Conservation (phyloP, 1,284 basidiomycete species). For the Cutaneotrichosporon sp. region DNA sequence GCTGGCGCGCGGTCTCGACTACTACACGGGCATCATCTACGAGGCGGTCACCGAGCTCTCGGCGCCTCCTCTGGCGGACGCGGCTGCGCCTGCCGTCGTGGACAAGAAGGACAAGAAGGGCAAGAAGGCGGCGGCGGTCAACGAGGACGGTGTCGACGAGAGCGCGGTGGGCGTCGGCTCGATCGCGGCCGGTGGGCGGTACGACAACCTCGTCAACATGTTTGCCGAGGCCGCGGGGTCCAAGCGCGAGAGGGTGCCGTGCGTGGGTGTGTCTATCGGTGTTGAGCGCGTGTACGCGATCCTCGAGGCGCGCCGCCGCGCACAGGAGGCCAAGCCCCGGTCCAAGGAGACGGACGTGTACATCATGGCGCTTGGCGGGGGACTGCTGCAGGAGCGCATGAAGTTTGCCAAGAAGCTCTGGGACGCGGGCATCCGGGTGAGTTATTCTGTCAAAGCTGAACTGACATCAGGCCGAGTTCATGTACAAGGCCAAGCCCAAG, state of each 20-base stretch:
- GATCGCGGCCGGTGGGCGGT: conserved; percentile 94
- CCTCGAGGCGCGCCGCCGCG: conserved; percentile 80
- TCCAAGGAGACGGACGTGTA: conserved; percentile 94
- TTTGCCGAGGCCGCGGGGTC: conserved; percentile 78
- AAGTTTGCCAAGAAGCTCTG: conserved; percentile 78
- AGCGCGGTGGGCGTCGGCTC: conserved; percentile 92
- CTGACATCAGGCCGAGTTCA: conserved; percentile 74
- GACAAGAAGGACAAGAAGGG: conserved; percentile 55
- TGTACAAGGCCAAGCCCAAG: conserved; percentile 92
- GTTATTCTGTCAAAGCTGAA: conserved; percentile 18
- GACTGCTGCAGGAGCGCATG: conserved; percentile 80
- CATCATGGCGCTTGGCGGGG: conserved; percentile 87
- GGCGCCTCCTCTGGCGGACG: conserved; percentile 75
- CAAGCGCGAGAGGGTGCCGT: conserved; percentile 66
- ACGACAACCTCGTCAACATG: conserved; percentile 95
- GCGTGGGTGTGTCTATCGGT: conserved; percentile 91
- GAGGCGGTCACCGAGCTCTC: conserved; percentile 93
- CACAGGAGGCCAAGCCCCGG: conserved; percentile 62
- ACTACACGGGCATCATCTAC: conserved; percentile 99
- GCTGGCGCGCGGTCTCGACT: conserved; percentile 93
- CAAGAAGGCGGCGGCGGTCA: conserved; percentile 55
- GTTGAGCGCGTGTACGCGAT: conserved; percentile 96
- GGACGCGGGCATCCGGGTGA: conserved; percentile 83
- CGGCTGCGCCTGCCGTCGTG: conserved; percentile 57
- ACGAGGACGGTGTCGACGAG: conserved; percentile 90